Evolutionary conservation across 1,284 basidiomycete genomes (phyloP).

Genomic region (Microbotryomycetes sp.): DNA sequence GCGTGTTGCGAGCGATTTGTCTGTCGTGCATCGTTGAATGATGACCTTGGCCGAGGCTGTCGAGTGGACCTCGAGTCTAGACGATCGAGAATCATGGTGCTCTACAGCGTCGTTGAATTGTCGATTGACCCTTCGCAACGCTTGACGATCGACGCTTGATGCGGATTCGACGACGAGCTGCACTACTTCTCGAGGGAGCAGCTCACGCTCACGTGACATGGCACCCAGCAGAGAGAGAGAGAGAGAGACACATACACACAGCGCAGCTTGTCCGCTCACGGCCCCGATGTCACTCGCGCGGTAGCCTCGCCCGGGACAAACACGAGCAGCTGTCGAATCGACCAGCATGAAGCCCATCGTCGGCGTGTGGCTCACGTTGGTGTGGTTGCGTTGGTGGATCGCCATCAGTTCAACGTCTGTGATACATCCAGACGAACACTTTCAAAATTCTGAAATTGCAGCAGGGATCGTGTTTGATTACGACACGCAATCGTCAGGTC

Average conservation of each 20-base stretch:
- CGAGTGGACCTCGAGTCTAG: too few relatives aligned
- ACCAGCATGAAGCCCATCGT: neutral
- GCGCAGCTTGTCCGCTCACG: neutral
- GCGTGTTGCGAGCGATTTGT: neutral
- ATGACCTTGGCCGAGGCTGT: too few relatives aligned
- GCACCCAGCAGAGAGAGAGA: neutral
- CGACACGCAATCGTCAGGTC: neutral
- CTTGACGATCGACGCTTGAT: neutral
- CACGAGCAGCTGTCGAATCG: neutral
- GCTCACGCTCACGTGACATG: neutral
- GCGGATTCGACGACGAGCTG: neutral
- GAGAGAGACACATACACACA: neutral
- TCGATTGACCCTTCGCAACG: conserved; percentile 12
- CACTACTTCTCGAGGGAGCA: conserved; percentile 1
- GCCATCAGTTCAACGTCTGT: conserved; percentile 36
- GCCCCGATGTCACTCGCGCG: neutral
- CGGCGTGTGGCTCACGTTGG: conserved; percentile 18
- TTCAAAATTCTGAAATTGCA: conserved; percentile 41
- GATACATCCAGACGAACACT: conserved; percentile 44
- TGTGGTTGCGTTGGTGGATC: conserved; percentile 34
- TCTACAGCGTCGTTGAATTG: neutral
- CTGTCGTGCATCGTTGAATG: too few relatives aligned
- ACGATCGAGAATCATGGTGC: neutral
- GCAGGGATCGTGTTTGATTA: conserved; percentile 28
- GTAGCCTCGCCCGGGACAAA: neutral